phyloP scores from a whole-genome alignment of 2,329 filamentous ascomycete species.

The Colletotrichum incanum region DNA sequence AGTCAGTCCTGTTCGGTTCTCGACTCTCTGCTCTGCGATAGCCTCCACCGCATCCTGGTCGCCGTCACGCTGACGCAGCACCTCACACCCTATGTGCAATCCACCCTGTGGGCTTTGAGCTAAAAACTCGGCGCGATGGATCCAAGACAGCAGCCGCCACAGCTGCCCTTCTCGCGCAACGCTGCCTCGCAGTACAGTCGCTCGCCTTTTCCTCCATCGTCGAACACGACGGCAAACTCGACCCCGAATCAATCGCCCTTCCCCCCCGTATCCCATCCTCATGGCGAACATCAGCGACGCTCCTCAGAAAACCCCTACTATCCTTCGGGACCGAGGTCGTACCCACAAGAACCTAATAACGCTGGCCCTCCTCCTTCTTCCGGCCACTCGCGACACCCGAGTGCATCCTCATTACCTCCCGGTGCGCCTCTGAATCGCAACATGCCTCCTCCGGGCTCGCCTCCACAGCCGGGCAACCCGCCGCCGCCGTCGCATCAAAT shows the following conservation, averaged over 20 bases:
- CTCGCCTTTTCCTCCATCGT: slow-evolving; percentile 47
- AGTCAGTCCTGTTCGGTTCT: slow-evolving; percentile 13
- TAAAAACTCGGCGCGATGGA: slow-evolving; percentile 56
- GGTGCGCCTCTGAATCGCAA: slow-evolving; percentile 56
- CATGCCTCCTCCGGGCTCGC: slow-evolving; percentile 65
- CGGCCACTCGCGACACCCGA: slow-evolving; percentile 60
- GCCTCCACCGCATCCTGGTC: slow-evolving; percentile 25
- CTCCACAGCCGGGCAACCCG: slow-evolving; percentile 57
- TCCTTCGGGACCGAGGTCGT: slow-evolving; percentile 53
- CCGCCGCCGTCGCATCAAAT: slow-evolving; percentile 52
- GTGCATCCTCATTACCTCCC: slow-evolving; percentile 61
- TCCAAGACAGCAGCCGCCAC: slow-evolving; percentile 51
- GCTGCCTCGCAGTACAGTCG: slow-evolving; percentile 51
- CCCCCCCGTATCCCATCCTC: slow-evolving; percentile 38
- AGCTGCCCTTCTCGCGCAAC: slow-evolving; percentile 51
- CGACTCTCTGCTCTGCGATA: slow-evolving; percentile 25
- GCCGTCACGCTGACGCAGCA: slow-evolving; percentile 36
- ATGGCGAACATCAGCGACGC: slow-evolving; percentile 55
- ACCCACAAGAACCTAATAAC: slow-evolving; percentile 50
- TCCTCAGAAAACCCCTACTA: slow-evolving; percentile 63
- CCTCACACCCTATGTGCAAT: slow-evolving; percentile 33
- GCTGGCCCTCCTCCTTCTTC: slow-evolving; percentile 51
- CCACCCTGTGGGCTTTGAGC: slow-evolving; percentile 48
- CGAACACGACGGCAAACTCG: slow-evolving; percentile 26
- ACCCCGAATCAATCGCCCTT: slow-evolving; percentile 44